These are phyloP conservation scores for Carex parvula DNA, from an alignment of 176 grass and related monocot genomes.

Conservation along the genomic window DNA sequence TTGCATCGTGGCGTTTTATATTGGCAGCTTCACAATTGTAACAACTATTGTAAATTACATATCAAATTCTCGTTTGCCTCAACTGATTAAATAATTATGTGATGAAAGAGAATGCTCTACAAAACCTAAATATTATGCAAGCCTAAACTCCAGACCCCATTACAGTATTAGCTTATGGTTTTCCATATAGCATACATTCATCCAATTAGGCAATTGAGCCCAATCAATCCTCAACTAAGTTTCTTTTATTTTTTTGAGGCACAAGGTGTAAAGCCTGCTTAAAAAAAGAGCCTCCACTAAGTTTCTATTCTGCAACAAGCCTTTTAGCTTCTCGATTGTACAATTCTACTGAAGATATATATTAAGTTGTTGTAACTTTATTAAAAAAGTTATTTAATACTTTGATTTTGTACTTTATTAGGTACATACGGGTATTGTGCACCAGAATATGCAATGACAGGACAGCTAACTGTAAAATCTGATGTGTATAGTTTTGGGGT, in stretches of 20 bases:
- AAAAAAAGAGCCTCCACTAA: not conserved
- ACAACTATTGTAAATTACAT: not conserved
- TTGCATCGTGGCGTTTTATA: not conserved
- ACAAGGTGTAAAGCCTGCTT: not conserved
- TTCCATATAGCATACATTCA: not conserved
- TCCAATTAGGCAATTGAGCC: not conserved
- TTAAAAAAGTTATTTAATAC: not conserved
- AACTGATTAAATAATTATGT: not conserved
- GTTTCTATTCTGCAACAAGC: not conserved
- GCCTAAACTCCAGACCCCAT: not conserved
- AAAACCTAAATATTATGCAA: not conserved
- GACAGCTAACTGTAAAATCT: slow-evolving; percentile 75
- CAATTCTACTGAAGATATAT: not conserved
- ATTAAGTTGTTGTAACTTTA: not conserved
- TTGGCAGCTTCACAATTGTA: not conserved
- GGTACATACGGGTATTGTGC: slow-evolving; percentile 86
- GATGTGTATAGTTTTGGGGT: slow-evolving; percentile 90
- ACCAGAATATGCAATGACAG: slow-evolving; percentile 92
- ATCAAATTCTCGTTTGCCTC: not conserved
- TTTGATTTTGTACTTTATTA: not conserved
- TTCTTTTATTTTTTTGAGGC: not conserved
- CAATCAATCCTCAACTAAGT: not conserved
- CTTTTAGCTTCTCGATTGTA: not conserved
- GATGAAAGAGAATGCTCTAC: not conserved
- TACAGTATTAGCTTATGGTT: not conserved